These are phyloP conservation scores for Chrysopogon serrulatus DNA, from an alignment of 176 grass and related monocot species.

Conservation along the genomic window DNA sequence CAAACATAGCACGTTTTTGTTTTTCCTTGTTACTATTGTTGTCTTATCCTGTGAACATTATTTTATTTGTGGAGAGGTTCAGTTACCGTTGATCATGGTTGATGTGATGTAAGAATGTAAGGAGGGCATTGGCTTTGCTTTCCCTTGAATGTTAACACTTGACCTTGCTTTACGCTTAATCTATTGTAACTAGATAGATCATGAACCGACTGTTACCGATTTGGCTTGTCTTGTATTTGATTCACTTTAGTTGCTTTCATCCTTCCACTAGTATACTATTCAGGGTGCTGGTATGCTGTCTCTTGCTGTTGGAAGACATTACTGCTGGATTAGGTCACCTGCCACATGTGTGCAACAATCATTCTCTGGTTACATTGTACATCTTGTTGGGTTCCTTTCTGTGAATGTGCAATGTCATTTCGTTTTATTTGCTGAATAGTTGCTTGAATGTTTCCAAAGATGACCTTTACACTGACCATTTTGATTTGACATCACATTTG, in stretches of 20 bases:
- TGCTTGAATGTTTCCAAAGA: too few relatives aligned
- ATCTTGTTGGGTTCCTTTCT: too few relatives aligned
- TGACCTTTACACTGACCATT: too few relatives aligned
- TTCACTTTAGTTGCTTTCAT: conserved; percentile 14
- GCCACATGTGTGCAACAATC: too few relatives aligned
- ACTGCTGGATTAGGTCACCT: conserved; percentile 5
- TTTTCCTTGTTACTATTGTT: not conserved
- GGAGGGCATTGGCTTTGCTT: not conserved
- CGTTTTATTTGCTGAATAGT: too few relatives aligned
- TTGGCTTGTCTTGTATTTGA: not conserved
- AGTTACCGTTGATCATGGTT: not conserved
- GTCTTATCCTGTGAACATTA: not conserved
- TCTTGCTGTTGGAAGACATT: not conserved
- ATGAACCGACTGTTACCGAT: not conserved
- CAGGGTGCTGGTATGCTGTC: not conserved
- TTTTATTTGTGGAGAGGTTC: not conserved
- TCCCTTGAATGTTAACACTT: not conserved
- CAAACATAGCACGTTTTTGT: not conserved
- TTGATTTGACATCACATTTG: too few relatives aligned
- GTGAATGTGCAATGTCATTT: too few relatives aligned
- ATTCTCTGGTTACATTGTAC: not conserved
- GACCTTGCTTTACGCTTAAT: not conserved
- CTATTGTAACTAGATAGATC: not conserved
- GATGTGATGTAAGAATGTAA: not conserved
- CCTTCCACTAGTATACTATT: not conserved